Conservation (phyloP, 2,329 filamentous ascomycete genomes). For the Phoma sp. region DNA sequence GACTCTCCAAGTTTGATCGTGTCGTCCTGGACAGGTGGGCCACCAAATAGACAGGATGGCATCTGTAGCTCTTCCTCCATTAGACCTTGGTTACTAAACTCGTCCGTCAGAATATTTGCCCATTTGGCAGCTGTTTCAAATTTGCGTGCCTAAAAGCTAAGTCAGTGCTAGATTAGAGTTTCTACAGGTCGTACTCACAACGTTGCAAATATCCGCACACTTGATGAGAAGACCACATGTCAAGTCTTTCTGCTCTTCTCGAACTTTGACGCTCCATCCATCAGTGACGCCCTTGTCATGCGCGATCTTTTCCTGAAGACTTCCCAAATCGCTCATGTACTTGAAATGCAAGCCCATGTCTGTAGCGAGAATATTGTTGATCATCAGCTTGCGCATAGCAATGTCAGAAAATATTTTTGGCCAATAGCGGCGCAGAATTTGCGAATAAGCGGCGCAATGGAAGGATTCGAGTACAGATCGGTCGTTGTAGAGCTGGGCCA, state of each 20-base stretch:
- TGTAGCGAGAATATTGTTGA: slow-evolving; percentile 94
- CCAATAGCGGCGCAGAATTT: slow-evolving; percentile 93
- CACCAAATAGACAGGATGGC: slow-evolving; percentile 81
- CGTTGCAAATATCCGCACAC: slow-evolving; percentile 98
- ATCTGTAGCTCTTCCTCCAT: slow-evolving; percentile 92
- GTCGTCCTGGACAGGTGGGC: slow-evolving; percentile 81
- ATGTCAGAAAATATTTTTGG: slow-evolving; percentile 78
- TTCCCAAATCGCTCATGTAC: slow-evolving; percentile 89
- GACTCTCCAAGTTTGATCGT: slow-evolving; percentile 81
- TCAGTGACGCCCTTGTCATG: slow-evolving; percentile 68
- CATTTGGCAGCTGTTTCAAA: slow-evolving; percentile 84
- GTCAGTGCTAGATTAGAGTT: not conserved
- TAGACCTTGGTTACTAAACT: slow-evolving; percentile 88
- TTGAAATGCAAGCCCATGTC: slow-evolving; percentile 98
- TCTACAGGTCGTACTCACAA: slow-evolving; percentile 53
- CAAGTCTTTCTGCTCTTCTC: slow-evolving; percentile 78
- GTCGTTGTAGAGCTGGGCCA: slow-evolving; percentile 96
- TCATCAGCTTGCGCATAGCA: slow-evolving; percentile 87
- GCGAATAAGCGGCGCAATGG: slow-evolving; percentile 95
- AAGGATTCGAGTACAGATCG: slow-evolving; percentile 96
- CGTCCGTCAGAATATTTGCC: slow-evolving; percentile 93
- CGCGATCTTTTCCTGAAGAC: slow-evolving; percentile 77
- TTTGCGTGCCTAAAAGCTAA: slow-evolving; percentile 60
- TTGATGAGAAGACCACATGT: slow-evolving; percentile 95
- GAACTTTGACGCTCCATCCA: slow-evolving; percentile 76